Base-by-base conservation (phyloP, 2,329 filamentous ascomycete species). In the Diaporthe caulivora region DNA sequence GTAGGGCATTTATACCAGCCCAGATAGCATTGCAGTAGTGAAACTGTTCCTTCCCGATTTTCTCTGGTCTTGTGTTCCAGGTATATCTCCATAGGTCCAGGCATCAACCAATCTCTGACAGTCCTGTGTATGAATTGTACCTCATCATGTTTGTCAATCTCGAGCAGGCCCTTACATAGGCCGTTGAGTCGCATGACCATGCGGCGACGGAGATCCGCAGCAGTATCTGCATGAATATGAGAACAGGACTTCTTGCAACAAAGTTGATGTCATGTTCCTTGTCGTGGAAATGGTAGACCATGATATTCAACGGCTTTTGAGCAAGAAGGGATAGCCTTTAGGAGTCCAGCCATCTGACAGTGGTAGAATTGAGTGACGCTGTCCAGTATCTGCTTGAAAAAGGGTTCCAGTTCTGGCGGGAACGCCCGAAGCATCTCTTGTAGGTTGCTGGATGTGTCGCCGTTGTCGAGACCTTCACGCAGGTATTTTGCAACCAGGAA, bases 121-220 rank as follows among this genome's bases (percentile, higher is more conserved):
- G 26, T 55, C 17, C 53, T 31, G 53, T 55, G 53, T 55, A 55
- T 55, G 53, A 34, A 55, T 55, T 31, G 29, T 21, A 55, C 53
- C 6, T 34, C 53, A 34, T 34, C 29, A 31, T 11, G 7, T 10
- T 34, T 21, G 53, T 34, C 53, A 31, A 55, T 21, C 8, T 55
- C 53, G 8, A 55, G 53, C 15, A 55, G 53, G 11, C 53, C 53
- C 34, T 55, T 55, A 9, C 29, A 55, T 34, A 55, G 29, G 6
- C 26, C 53, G 53, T 55, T 34, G 17, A 55, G 53, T 55, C 53
- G 13, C 26, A 21, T 31, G 26, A 31, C 29, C 26, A 21, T 55
- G 3, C 53, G 26, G 17, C 29, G 8, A 2, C 53, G 53, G 53
- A 34, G 26, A 10, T 34, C 5, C 2, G 26, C 26, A 15, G 17